Base-by-base conservation (phyloP, 78 protist genomes). In the Anaeramoeba flamelloides region DNA sequence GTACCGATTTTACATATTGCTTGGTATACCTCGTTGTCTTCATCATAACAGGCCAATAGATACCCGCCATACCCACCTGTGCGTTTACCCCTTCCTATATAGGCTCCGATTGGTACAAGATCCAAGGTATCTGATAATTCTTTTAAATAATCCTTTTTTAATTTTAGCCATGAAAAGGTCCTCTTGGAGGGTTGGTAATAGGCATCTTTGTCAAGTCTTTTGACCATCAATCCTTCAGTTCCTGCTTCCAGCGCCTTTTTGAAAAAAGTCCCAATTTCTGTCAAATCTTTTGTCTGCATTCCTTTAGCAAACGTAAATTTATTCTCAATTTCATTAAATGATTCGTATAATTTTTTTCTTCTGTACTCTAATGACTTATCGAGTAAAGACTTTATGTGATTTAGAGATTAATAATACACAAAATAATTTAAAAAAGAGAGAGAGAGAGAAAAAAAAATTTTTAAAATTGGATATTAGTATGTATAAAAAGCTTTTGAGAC, bases 201-300 rank as follows among this genome's bases (percentile, higher is more conserved):
- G 2, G 74, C 33, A 2, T 81, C 31, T 12, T 39, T 22, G n/a
- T 26, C 77, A 22, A 81, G 8, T 65, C 32, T 81, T 39, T 81
- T 81, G 38, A 81, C 40, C 83, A 81, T 81, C 1, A 81, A 78
- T 4, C 83, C 83, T 41, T 81, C 83, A 12, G 40, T 65, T 32
- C 75, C 75, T 2, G 3, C 32, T 2, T 39, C 30, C 1, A 26
- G 36, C 4, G 76, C 77, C 33, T 39, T 32, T 34, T 41, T 37
- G 33, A 81, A 64, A 3, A 81, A 81, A 33, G 17, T 78, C 8
- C 33, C 4, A 31, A 65, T 41, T 2, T 81, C 38, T 41, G 69
- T 76, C 3, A 26, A 4, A 8, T 31, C n/a, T 38, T n/a, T 30
- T 36, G 78, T 74, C 12, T 36, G 12, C 36, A 2, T 8, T 26